These are phyloP conservation scores for Monosporascus sp. DNA, from an alignment of 2,329 filamentous ascomycete genomes.

Conservation along the genomic window DNA sequence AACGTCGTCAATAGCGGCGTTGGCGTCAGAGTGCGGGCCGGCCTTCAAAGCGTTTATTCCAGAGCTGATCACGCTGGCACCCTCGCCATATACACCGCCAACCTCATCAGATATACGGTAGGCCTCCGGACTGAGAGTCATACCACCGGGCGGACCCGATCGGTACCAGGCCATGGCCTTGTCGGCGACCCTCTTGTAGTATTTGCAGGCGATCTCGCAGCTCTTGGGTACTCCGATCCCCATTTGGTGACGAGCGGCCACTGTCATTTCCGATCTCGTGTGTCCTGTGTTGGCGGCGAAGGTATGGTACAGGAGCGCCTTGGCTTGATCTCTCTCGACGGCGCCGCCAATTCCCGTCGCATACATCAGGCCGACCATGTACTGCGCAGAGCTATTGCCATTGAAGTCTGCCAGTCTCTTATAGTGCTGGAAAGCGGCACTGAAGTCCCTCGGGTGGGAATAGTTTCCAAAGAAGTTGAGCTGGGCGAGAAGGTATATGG, in stretches of 20 bases:
- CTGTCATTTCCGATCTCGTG: slow-evolving; percentile 85
- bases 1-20: slow-evolving; percentile 86
- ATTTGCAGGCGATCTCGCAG: slow-evolving; percentile 78
- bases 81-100: slow-evolving; percentile 92
- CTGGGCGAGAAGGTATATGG: slow-evolving; percentile 83
- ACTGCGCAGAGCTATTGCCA: slow-evolving; percentile 88
- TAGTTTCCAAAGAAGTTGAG: slow-evolving; percentile 98
- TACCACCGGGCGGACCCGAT: slow-evolving; percentile 85
- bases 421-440: slow-evolving; percentile 76
- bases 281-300: slow-evolving; percentile 84
- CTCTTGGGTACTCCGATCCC: slow-evolving; percentile 82
- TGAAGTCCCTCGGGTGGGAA: slow-evolving; percentile 77
- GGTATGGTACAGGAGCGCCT: slow-evolving; percentile 88
- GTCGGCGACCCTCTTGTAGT: slow-evolving; percentile 91
- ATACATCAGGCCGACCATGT: slow-evolving; percentile 95
- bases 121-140: slow-evolving; percentile 69
- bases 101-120: slow-evolving; percentile 86
- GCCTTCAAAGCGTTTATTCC: slow-evolving; percentile 75
- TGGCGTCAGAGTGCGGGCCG: slow-evolving; percentile 69
- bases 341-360: slow-evolving; percentile 83
- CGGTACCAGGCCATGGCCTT: slow-evolving; percentile 86
- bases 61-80: slow-evolving; percentile 84
- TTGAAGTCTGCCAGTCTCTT: slow-evolving; percentile 67
- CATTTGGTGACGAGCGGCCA: slow-evolving; percentile 78
- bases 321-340: slow-evolving; percentile 81